phyloP scores from a whole-genome alignment of 495 filamentous ascomycete genomes.

The Hypoxylon intermedium region DNA sequence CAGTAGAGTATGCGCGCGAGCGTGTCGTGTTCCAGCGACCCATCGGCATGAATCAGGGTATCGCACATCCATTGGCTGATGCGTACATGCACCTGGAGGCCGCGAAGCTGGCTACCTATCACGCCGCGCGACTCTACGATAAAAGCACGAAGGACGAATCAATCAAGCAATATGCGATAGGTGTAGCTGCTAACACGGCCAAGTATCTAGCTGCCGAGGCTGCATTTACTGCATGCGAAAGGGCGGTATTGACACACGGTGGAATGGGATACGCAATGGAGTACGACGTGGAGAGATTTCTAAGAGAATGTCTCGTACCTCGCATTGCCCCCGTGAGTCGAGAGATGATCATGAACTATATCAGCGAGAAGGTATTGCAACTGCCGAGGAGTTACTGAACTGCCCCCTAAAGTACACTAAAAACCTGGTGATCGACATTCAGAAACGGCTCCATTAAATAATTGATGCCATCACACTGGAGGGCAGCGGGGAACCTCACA shows the following conservation, averaged over 20 bases:
- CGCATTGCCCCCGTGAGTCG: conserved; percentile 76
- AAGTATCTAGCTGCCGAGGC: conserved; percentile 84
- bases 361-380: conserved; percentile 73
- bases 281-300: conserved; percentile 79
- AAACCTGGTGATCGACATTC: too few relatives aligned
- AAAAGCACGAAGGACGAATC: conserved; percentile 57
- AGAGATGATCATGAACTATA: conserved; percentile 83
- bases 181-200: conserved; percentile 75
- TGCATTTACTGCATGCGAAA: conserved; percentile 76
- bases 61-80: conserved; percentile 75
- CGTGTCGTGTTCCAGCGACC: conserved; percentile 72
- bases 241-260: conserved; percentile 70
- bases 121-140: conserved; percentile 77
- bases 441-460: too few relatives aligned
- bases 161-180: conserved; percentile 67
- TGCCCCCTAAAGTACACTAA: conserved; percentile 3
- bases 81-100: conserved; percentile 82
- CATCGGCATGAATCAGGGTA: conserved; percentile 78
- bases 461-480: too few relatives aligned
- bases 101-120: conserved; percentile 78
- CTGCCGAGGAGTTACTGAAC: conserved; percentile 61
- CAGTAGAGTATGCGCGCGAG: conserved; percentile 71
- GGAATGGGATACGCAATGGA: conserved; percentile 83
- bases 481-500: too few relatives aligned
- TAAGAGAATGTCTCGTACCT: conserved; percentile 77